Conservation (phyloP, 495 filamentous ascomycete species). For the Penicillium herquei region DNA sequence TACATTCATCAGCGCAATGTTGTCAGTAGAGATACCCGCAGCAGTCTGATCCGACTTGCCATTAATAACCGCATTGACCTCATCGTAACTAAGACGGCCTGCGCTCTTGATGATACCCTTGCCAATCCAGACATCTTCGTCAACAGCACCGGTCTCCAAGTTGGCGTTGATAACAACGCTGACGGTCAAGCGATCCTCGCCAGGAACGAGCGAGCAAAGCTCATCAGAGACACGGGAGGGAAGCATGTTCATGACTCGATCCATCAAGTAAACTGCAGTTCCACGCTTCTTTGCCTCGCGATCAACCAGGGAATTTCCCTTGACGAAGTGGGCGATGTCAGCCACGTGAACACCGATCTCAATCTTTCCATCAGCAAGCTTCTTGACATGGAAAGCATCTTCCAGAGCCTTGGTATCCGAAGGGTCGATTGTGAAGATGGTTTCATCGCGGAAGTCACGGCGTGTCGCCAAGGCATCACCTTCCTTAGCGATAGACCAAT, state of each 20-base stretch:
- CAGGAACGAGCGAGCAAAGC: conserved; percentile 81
- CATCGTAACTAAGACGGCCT: conserved; percentile 77
- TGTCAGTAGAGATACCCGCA: conserved; percentile 60
- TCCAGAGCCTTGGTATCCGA: conserved; percentile 81
- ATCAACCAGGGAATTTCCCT: conserved; percentile 92
- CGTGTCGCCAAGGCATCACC: conserved; percentile 74
- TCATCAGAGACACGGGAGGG: conserved; percentile 81
- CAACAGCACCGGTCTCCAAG: conserved; percentile 68
- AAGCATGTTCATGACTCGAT: conserved; percentile 87
- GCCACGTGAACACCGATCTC: conserved; percentile 96
- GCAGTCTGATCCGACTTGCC: conserved; percentile 57
- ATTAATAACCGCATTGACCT: conserved; percentile 76
- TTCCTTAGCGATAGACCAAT: conserved; percentile 84
- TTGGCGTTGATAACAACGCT: conserved; percentile 91
- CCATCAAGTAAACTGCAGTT: conserved; percentile 90
- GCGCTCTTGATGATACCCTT: conserved; percentile 90
- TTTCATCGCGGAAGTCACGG: conserved; percentile 87
- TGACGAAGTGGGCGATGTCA: conserved; percentile 96
- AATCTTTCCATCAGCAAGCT: conserved; percentile 74
- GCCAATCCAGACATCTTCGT: conserved; percentile 85
- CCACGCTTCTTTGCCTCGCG: conserved; percentile 97
- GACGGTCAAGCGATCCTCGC: conserved; percentile 84
- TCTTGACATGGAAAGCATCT: conserved; percentile 88
- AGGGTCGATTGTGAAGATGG: conserved; percentile 88
- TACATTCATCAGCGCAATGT: conserved; percentile 75